Evolutionary conservation across 805 yeast species (phyloP).

Genomic region (Torulaspora quercuum): DNA sequence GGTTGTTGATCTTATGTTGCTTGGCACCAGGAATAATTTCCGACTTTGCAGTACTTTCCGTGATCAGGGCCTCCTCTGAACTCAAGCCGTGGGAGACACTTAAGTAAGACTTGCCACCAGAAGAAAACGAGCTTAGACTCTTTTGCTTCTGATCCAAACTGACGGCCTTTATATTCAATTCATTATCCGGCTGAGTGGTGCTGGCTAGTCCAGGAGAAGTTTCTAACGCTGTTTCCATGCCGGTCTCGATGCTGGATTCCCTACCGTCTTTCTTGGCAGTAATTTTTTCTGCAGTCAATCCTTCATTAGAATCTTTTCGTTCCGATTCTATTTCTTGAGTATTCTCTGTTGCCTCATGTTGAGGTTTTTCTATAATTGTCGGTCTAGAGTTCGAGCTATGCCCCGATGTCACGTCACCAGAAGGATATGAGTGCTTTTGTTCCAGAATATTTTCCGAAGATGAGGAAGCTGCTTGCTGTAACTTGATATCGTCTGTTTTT

Average conservation of each 20-base stretch:
- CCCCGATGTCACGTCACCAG: constrained; percentile 6
- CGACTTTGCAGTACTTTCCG: constrained; percentile 10
- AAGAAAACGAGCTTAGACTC: constrained; percentile 25
- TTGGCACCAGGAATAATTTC: constrained; percentile 15
- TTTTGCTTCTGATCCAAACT: constrained; percentile 20
- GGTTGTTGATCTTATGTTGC: constrained; percentile 36
- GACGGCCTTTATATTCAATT: constrained; percentile 10
- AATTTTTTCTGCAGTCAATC: constrained; percentile 1
- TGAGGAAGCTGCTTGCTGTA: neutral
- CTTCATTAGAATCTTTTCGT: constrained; percentile 10
- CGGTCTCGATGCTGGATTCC: constrained; percentile 4
- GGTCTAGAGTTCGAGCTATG: constrained; percentile 7
- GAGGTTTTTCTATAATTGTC: constrained; percentile 1
- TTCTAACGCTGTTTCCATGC: constrained; percentile 3
- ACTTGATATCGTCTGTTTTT: neutral
- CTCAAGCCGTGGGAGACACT: constrained; percentile 11
- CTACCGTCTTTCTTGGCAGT: constrained; percentile 1
- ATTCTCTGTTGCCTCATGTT: constrained; percentile 1
- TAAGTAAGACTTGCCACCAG: constrained; percentile 17
- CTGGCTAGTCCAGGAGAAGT: constrained; percentile 2
- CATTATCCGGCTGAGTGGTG: constrained; percentile 4
- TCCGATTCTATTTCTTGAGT: neutral
- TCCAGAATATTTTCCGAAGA: constrained; percentile 1
- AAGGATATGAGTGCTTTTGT: neutral
- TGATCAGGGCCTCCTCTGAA: constrained; percentile 11